These are phyloP conservation scores for Kwoniella pini DNA, from an alignment of 768 basidiomycete genomes.

Conservation along the genomic window DNA sequence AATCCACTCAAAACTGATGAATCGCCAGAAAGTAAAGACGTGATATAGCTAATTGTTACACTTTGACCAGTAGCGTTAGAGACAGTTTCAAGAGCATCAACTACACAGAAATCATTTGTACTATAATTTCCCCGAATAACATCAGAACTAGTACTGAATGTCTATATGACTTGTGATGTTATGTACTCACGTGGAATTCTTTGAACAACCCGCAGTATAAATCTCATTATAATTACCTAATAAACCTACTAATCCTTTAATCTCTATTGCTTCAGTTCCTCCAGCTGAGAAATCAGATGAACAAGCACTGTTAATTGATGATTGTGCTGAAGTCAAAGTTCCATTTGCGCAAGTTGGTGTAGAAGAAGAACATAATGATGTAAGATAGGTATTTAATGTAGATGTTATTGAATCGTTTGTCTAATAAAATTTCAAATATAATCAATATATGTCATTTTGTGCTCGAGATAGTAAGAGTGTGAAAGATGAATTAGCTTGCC, in stretches of 20 bases:
- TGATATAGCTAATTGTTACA: constrained; percentile 40
- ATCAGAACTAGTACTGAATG: no score
- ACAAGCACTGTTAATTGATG: constrained; percentile 36
- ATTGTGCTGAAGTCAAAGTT: constrained; percentile 37
- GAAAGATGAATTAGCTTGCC: no score
- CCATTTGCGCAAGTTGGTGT: constrained; percentile 43
- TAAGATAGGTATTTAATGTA: constrained; percentile 47
- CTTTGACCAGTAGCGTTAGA: constrained; percentile 44
- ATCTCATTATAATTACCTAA: constrained; percentile 43
- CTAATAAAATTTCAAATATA: background rate
- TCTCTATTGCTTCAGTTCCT: constrained; percentile 30
- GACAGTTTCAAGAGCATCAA: constrained; percentile 39
- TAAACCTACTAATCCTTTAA: constrained; percentile 34
- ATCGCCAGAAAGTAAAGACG: constrained; percentile 36
- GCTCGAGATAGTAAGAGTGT: no score
- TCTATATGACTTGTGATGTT: no score
- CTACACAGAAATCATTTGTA: constrained; percentile 51
- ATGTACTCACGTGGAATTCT: constrained; percentile 45
- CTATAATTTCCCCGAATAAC: constrained; percentile 26
- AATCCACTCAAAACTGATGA: constrained; percentile 20
- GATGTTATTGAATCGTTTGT: constrained; percentile 38
- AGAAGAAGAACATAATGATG: constrained; percentile 38
- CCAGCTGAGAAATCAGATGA: constrained; percentile 39
- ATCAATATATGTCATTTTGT: background rate
- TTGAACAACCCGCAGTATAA: constrained; percentile 47